Evolutionary conservation across 306 rosid species (phyloP).

Genomic region (Inga oerstediana): DNA sequence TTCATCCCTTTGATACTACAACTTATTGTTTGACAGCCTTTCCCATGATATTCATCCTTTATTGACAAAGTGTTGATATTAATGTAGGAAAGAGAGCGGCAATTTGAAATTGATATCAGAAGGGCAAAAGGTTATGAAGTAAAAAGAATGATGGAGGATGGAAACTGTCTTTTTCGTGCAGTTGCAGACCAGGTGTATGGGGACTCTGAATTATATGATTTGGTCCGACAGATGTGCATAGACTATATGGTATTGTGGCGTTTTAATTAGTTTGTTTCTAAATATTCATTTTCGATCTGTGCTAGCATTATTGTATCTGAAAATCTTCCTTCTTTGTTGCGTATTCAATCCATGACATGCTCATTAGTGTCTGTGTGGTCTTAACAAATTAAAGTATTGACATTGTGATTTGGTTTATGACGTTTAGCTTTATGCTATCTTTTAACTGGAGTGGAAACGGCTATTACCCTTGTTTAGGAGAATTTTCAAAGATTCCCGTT

Average conservation of each 20-base stretch:
- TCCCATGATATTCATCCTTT: conserved; percentile 12
- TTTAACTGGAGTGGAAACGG: background rate
- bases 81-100: conserved; percentile 84
- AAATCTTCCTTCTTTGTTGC: conserved; percentile 2
- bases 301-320: conserved; percentile 7
- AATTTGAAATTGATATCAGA: conserved; percentile 86
- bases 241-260: conserved; percentile 76
- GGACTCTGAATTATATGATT: conserved; percentile 76
- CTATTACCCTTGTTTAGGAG: background rate
- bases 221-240: conserved; percentile 87
- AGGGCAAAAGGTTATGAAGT: conserved; percentile 85
- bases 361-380: background rate
- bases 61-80: conserved; percentile 28
- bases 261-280: background rate
- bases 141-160: conserved; percentile 90
- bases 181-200: conserved; percentile 98
- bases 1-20: background rate
- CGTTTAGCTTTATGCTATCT: background rate
- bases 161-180: conserved; percentile 97
- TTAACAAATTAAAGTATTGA: background rate
- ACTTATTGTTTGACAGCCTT: conserved; percentile 19
- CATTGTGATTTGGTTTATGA: background rate
- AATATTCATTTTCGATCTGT: background rate
- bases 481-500: background rate
- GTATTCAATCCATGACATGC: conserved; percentile 5